These are phyloP conservation scores for Globisporangium cylindrosporum DNA, from an alignment of 352 stramenopile species.

Conservation along the genomic window DNA sequence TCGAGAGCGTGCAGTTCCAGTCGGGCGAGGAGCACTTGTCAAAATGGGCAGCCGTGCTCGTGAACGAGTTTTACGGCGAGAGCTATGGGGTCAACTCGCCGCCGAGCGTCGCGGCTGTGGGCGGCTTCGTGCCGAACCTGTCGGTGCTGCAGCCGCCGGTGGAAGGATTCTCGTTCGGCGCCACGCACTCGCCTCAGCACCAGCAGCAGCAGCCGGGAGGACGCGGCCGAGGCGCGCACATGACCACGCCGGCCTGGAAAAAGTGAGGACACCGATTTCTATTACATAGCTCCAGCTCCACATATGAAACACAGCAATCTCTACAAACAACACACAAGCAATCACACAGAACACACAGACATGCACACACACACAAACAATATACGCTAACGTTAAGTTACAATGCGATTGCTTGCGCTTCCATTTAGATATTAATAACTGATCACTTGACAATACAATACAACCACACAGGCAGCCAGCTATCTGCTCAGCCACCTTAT, in stretches of 20 bases:
- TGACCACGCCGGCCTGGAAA: slow-evolving; percentile 69
- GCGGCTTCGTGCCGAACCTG: slow-evolving; percentile 22
- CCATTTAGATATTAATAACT: not conserved
- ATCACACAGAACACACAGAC: not conserved
- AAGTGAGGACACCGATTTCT: slow-evolving; percentile 27
- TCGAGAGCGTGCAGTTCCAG: slow-evolving; percentile 79
- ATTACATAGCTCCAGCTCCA: not conserved
- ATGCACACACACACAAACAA: slow-evolving; percentile 6
- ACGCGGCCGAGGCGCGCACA: slow-evolving; percentile 61
- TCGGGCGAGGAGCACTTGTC: slow-evolving; percentile 55
- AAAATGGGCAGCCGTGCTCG: slow-evolving; percentile 59
- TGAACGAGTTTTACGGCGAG: slow-evolving; percentile 85
- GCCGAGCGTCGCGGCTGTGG: slow-evolving; percentile 25
- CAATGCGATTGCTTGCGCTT: not conserved
- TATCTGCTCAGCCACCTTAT: not conserved
- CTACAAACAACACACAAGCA: slow-evolving; percentile 2
- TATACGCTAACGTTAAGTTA: not conserved
- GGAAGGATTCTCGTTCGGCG: slow-evolving; percentile 18
- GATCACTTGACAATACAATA: not conserved
- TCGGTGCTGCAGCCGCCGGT: slow-evolving; percentile 23
- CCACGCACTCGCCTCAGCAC: not conserved
- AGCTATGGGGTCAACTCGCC: slow-evolving; percentile 78
- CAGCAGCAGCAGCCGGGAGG: slow-evolving; percentile 22
- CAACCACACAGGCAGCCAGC: not conserved
- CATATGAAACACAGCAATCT: not conserved